These are phyloP conservation scores for Aspergillus bridgeri DNA, from an alignment of 495 filamentous ascomycete species.

Conservation along the genomic window DNA sequence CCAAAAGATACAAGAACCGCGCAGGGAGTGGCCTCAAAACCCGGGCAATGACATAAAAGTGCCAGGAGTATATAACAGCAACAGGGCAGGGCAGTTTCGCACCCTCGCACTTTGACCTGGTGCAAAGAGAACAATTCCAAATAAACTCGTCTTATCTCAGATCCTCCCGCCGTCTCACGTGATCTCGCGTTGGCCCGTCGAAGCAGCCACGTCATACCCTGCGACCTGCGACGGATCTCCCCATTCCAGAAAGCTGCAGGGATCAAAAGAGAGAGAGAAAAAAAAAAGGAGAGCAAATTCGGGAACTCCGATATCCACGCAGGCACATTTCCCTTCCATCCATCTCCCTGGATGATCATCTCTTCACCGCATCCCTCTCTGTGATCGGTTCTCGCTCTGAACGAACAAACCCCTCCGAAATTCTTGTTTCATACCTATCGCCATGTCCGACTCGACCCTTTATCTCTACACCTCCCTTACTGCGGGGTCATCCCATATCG, in stretches of 20 bases:
- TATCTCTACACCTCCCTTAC: conserved; percentile 95
- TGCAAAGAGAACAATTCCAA: no score
- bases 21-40: not conserved
- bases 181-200: not conserved
- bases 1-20: not conserved
- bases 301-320: not conserved
- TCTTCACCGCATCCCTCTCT: not conserved
- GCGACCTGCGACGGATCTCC: conserved; percentile 4
- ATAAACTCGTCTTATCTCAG: not conserved
- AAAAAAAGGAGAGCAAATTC: not conserved
- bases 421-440: not conserved
- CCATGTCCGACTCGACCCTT: conserved; percentile 66
- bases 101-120: no score
- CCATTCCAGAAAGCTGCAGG: not conserved
- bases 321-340: not conserved
- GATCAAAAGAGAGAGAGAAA: not conserved
- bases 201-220: not conserved
- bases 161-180: not conserved
- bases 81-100: not conserved
- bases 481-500: conserved; percentile 95
- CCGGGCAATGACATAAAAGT: not conserved
- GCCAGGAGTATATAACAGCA: not conserved
- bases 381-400: not conserved
- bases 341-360: not conserved
- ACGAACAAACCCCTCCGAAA: not conserved